A percentile compares a stretch with the other conserved stretches of the same genome.
Conservation (phyloP, 2,329 filamentous ascomycete genomes). For the Arthrinium puccinioides region DNA sequence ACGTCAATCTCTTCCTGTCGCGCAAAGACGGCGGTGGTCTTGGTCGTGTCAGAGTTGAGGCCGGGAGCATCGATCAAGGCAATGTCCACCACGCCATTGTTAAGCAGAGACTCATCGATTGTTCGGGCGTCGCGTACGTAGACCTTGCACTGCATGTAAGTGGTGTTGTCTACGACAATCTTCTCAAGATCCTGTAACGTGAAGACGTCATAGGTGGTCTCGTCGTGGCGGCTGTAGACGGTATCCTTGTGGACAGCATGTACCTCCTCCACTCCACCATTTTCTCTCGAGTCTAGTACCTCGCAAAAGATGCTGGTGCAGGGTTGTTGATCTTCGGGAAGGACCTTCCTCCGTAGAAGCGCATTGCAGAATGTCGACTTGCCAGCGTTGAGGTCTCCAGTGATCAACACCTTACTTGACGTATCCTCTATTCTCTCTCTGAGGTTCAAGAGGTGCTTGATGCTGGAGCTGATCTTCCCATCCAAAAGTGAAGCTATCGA, state of each 20-base stretch:
- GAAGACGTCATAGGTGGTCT: constrained; percentile 89
- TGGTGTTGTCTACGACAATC: constrained; percentile 81
- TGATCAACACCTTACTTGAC: constrained; percentile 92
- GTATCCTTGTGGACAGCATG: constrained; percentile 83
- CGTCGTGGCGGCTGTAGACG: constrained; percentile 80
- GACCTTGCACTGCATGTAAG: constrained; percentile 92
- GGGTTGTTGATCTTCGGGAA: constrained; percentile 95
- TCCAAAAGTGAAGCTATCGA: constrained; percentile 88
- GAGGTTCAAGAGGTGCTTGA: constrained; percentile 80
- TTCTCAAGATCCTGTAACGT: constrained; percentile 71
- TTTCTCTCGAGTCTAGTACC: constrained; percentile 86
- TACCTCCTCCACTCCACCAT: constrained; percentile 86
- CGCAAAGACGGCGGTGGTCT: constrained; percentile 95
- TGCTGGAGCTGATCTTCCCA: constrained; percentile 88
- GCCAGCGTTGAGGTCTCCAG: constrained; percentile 91
- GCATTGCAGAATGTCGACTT: constrained; percentile 99
- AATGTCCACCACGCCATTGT: constrained; percentile 97
- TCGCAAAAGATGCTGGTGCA: constrained; percentile 99
- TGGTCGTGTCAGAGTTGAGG: constrained; percentile 90
- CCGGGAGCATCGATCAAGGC: constrained; percentile 95
- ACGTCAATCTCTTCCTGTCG: constrained; percentile 98
- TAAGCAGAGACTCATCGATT: constrained; percentile 88
- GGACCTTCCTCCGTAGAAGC: constrained; percentile 80
- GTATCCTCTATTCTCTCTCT: constrained; percentile 95
- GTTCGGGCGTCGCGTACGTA: constrained; percentile 86